Evolutionary conservation across 352 stramenopile genomes (phyloP).

Genomic region (Hyaloperonospora brassicae): DNA sequence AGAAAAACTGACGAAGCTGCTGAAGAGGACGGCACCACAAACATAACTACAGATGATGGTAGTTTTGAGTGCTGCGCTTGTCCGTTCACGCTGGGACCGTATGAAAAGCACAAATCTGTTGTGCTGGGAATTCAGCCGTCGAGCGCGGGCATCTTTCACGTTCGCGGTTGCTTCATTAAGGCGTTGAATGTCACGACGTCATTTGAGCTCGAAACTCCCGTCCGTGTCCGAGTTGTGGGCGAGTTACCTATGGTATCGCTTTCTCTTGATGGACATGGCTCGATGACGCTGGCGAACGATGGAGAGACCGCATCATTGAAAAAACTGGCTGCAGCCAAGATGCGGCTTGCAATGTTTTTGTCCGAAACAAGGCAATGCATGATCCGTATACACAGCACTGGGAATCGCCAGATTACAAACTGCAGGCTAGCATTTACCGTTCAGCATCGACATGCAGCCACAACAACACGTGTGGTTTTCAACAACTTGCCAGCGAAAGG

Average conservation of each 20-base stretch:
- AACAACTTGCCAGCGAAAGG: constrained; percentile 26
- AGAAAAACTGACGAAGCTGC: constrained; percentile 3
- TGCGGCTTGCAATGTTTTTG: constrained; percentile 54
- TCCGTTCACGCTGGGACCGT: constrained; percentile 37
- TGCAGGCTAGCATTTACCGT: constrained; percentile 34
- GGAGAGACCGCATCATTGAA: background rate
- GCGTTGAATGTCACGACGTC: constrained; percentile 55
- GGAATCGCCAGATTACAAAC: constrained; percentile 33
- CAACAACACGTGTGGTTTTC: constrained; percentile 37
- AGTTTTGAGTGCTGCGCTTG: constrained; percentile 54
- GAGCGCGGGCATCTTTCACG: constrained; percentile 27
- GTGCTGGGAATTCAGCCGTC: constrained; percentile 42
- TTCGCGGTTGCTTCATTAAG: constrained; percentile 58
- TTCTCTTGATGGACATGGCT: constrained; percentile 38
- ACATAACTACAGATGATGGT: constrained; percentile 1
- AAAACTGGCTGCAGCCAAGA: constrained; percentile 7
- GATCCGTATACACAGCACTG: constrained; percentile 44
- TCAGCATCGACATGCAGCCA: constrained; percentile 21
- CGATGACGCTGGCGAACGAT: constrained; percentile 16
- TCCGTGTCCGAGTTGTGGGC: constrained; percentile 35
- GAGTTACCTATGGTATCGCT: constrained; percentile 41
- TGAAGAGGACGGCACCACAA: constrained; percentile 1
- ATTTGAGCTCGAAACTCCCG: constrained; percentile 24
- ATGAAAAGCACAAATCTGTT: constrained; percentile 46
- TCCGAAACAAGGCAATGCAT: constrained; percentile 55